A percentile compares a stretch with the other conserved stretches of the same genome.
Conservation (phyloP, 2,329 filamentous ascomycete species). For the Diaporthe eres region DNA sequence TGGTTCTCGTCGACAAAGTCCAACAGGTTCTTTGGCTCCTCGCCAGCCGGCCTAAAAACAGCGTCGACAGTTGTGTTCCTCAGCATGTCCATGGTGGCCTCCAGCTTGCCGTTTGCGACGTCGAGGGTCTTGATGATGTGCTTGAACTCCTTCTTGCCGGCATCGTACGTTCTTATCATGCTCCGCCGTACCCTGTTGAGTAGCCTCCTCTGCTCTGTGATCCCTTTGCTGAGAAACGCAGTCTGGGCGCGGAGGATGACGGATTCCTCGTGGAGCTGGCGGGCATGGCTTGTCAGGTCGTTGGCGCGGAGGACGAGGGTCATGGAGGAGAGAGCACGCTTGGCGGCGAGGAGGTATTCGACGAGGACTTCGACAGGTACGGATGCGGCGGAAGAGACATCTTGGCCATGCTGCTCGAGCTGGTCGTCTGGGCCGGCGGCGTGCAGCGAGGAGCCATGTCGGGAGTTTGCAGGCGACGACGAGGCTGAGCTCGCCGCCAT, state of each 20-base stretch:
- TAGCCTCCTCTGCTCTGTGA: constrained; percentile 69
- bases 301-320: constrained; percentile 87
- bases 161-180: constrained; percentile 69
- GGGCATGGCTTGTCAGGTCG: constrained; percentile 84
- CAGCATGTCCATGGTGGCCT: constrained; percentile 76
- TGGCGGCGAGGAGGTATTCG: constrained; percentile 86
- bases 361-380: constrained; percentile 82
- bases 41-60: constrained; percentile 71
- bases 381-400: constrained; percentile 55
- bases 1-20: constrained; percentile 83
- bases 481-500: constrained; percentile 38
- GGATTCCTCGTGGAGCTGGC: constrained; percentile 82
- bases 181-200: constrained; percentile 65
- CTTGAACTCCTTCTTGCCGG: constrained; percentile 72
- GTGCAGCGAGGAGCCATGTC: constrained; percentile 32
- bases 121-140: constrained; percentile 76
- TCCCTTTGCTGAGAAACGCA: constrained; percentile 75
- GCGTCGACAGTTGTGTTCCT: constrained; percentile 75
- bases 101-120: constrained; percentile 73
- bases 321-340: constrained; percentile 88
- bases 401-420: constrained; percentile 41
- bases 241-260: constrained; percentile 80
- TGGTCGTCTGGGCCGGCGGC: not conserved
- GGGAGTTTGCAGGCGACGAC: constrained; percentile 34
- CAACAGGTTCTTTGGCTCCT: constrained; percentile 74